A percentile compares a stretch with the other conserved stretches of the same genome.
phyloP scores from a whole-genome alignment of 495 filamentous ascomycete genomes.

The Aspergillus funiculosus region DNA sequence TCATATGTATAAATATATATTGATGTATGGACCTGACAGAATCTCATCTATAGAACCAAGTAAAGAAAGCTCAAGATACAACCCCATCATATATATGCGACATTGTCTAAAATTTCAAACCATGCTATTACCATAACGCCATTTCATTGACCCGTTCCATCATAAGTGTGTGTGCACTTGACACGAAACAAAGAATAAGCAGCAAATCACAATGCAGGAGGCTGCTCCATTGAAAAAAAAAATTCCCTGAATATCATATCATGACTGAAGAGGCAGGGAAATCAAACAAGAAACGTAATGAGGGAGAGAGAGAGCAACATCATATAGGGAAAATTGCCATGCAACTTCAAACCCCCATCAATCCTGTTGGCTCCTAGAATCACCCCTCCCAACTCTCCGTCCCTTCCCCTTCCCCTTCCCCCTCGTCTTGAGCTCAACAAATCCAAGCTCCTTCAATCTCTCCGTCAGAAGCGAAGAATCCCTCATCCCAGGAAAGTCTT shows the following conservation, averaged over 20 bases:
- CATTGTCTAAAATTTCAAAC: neutral
- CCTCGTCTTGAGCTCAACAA: conserved; percentile 44
- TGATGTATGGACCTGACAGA: neutral
- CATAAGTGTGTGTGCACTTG: neutral
- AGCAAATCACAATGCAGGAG: too few species aligned
- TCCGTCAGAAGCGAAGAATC: conserved; percentile 40
- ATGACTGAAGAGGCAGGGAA: too few species aligned
- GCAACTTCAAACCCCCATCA: neutral
- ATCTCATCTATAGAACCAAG: too few species aligned
- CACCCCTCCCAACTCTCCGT: conserved; percentile 21
- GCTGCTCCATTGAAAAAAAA: too few species aligned
- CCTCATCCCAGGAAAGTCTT: conserved; percentile 93
- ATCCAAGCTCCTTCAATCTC: conserved; percentile 40
- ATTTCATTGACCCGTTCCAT: neutral
- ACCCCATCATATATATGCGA: neutral
- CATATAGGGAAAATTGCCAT: neutral
- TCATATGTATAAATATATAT: neutral
- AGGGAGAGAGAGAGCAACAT: neutral
- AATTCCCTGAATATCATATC: too few species aligned
- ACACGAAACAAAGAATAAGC: too few species aligned
- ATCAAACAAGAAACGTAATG: neutral
- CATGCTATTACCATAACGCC: neutral
- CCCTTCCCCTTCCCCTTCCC: conserved; percentile 42
- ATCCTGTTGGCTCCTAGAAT: neutral
- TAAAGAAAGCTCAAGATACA: too few species aligned